phyloP scores from a whole-genome alignment of 495 filamentous ascomycete genomes.

The Penicillium taxi region DNA sequence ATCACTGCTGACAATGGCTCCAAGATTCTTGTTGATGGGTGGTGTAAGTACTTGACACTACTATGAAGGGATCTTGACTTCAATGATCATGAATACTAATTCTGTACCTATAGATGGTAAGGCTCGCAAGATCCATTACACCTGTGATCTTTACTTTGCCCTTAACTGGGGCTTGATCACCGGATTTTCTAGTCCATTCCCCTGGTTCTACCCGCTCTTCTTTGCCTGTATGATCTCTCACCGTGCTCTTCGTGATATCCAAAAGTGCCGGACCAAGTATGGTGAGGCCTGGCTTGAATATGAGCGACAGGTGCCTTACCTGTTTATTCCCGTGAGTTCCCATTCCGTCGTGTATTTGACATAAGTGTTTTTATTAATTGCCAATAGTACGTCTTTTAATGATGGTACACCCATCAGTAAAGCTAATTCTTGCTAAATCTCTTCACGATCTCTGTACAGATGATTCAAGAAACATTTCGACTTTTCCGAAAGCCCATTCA shows the following conservation, averaged over 20 bases:
- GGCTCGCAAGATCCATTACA: slow-evolving; percentile 93
- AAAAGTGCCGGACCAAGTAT: slow-evolving; percentile 79
- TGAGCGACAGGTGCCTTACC: slow-evolving; percentile 76
- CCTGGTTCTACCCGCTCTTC: slow-evolving; percentile 96
- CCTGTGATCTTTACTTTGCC: slow-evolving; percentile 77
- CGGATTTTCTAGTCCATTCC: slow-evolving; percentile 73
- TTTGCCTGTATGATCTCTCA: slow-evolving; percentile 88
- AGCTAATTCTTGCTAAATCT: too few relatives aligned
- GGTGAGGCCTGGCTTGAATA: slow-evolving; percentile 90
- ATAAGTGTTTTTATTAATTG: too few relatives aligned
- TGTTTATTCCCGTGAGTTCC: slow-evolving; percentile 88
- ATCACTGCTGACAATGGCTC: slow-evolving; percentile 74
- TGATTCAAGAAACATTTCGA: slow-evolving; percentile 9
- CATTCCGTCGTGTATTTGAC: neutral
- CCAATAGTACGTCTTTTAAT: slow-evolving; percentile 32
- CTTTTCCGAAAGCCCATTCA: slow-evolving; percentile 6
- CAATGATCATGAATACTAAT: slow-evolving; percentile 6
- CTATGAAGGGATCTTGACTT: neutral
- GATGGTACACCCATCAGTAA: too few relatives aligned
- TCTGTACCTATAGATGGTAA: slow-evolving; percentile 47
- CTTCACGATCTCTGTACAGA: slow-evolving; percentile 11
- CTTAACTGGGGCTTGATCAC: slow-evolving; percentile 58
- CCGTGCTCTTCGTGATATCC: slow-evolving; percentile 76
- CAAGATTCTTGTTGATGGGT: slow-evolving; percentile 78
- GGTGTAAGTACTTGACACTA: slow-evolving; percentile 51